Conservation (phyloP, 176 grass and related monocot genomes). For the Musa beccarii region DNA sequence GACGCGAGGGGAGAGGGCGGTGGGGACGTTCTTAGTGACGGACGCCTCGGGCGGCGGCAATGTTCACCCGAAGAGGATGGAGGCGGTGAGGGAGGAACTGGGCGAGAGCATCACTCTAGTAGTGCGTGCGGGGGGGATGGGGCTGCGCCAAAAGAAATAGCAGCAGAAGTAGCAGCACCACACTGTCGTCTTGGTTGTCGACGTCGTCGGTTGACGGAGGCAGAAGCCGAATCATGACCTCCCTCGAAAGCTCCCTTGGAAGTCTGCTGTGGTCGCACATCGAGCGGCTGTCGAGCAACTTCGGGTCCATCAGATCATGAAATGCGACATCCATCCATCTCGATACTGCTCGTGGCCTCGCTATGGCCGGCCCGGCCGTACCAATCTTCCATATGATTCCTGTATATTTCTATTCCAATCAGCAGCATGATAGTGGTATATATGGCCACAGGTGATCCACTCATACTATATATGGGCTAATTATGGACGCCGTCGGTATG, state of each 20-base stretch:
- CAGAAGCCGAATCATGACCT: not conserved
- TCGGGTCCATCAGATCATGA: constrained; percentile 12
- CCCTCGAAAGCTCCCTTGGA: not conserved
- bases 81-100: constrained; percentile 28
- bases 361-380: no score
- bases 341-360: no score
- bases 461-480: no score
- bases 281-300: constrained; percentile 10
- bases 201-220: not conserved
- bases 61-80: constrained; percentile 34
- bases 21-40: constrained; percentile 39
- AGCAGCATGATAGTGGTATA: no score
- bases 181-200: not conserved
- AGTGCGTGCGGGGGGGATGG: constrained; percentile 26
- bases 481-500: no score
- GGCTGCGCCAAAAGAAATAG: constrained; percentile 27
- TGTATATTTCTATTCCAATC: no score
- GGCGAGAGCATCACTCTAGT: constrained; percentile 31
- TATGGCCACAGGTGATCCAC: no score
- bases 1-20: constrained; percentile 37
- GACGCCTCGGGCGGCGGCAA: constrained; percentile 30
- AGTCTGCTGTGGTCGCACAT: constrained; percentile 18
- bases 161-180: not conserved
- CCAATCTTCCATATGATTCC: no score
- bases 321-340: not conserved